Evolutionary conservation across 371 early-diverging fungal genomes (phyloP).

Genomic region (Chytridium lagenaria): DNA sequence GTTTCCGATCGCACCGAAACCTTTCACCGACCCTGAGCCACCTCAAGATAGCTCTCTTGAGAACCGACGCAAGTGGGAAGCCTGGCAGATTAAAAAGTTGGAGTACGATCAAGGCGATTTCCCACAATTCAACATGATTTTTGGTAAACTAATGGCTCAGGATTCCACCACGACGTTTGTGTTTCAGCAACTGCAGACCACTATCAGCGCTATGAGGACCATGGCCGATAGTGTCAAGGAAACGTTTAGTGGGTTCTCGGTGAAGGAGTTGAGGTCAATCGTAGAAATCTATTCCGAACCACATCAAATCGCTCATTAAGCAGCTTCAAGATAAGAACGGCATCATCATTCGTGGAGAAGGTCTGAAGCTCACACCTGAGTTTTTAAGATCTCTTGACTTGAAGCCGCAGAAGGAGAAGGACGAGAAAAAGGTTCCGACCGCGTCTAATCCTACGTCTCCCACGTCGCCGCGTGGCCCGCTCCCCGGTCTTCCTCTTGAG

Average conservation of each 20-base stretch:
- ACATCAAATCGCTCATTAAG: slow-evolving; percentile 37
- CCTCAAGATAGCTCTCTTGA: too few relatives aligned
- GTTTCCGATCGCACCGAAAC: too few relatives aligned
- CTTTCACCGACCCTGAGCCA: too few relatives aligned
- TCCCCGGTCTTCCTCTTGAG: not conserved
- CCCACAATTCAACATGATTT: not conserved
- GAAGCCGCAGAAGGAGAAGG: slow-evolving; percentile 18
- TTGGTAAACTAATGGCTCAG: too few relatives aligned
- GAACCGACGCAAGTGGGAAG: too few relatives aligned
- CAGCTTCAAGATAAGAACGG: slow-evolving; percentile 41
- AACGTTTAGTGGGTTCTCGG: slow-evolving; percentile 35
- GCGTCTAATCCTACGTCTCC: not conserved
- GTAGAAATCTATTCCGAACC: slow-evolving; percentile 43
- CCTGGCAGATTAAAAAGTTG: too few relatives aligned
- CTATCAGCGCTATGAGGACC: slow-evolving; percentile 43
- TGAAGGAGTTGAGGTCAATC: slow-evolving; percentile 33
- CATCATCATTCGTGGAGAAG: slow-evolving; percentile 48
- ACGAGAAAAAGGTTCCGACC: not conserved
- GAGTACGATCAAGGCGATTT: too few relatives aligned
- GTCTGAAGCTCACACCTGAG: slow-evolving; percentile 45
- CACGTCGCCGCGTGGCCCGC: not conserved
- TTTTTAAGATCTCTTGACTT: slow-evolving; percentile 34
- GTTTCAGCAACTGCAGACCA: slow-evolving; percentile 35
- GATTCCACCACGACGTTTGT: too few relatives aligned
- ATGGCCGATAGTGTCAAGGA: slow-evolving; percentile 43